Base-by-base conservation (phyloP, 768 basidiomycete genomes). In the Serendipita sp. region DNA sequence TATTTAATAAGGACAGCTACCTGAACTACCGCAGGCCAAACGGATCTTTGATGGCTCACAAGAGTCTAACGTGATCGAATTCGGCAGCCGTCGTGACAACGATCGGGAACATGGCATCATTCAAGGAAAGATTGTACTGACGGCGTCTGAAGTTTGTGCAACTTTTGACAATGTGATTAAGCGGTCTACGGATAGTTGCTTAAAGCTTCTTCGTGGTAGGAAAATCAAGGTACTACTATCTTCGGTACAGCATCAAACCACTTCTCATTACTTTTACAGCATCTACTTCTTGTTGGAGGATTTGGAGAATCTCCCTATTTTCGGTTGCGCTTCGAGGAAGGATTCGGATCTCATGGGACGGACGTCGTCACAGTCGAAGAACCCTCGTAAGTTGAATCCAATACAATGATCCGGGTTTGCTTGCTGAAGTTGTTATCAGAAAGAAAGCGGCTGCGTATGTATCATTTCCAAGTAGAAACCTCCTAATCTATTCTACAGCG, bases 301-400 rank as follows among this genome's bases (percentile, higher is more conserved):
- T 64, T 64, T 34, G 63, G 46, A 6, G 63, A 64, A 34, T 64
- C 63, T 16, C 63, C 8, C 3, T 64, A n/a, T 52, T 18, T 64
- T 3, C 63, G 43, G 4, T n/a, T 4, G 6, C 16, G 16, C 4
- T 29, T 64, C 1, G 18, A 23, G 18, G 29, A 29, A 3, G 46
- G 2, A 16, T 52, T 52, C n/a, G 23, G 23, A 3, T 33, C 27
- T n/a, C 16, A 33, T 3, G 29, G 52, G 6, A 52, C 44, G 16
- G 27, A 50, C 16, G n/a, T 64, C 13, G 63, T 64, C 3, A 64
- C 29, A 10, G 29, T 34, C 6, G 63, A 64, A 5, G 46, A 64
- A 18, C 48, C 63, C 31, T 33, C n/a, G 46, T 64, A 16, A 6
- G 27, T 33, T 15, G n/a, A 40, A 13, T 13, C 6, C 29, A 50